Evolutionary conservation across 2,329 filamentous ascomycete genomes (phyloP).

Genomic region (Fusarium acutatum): DNA sequence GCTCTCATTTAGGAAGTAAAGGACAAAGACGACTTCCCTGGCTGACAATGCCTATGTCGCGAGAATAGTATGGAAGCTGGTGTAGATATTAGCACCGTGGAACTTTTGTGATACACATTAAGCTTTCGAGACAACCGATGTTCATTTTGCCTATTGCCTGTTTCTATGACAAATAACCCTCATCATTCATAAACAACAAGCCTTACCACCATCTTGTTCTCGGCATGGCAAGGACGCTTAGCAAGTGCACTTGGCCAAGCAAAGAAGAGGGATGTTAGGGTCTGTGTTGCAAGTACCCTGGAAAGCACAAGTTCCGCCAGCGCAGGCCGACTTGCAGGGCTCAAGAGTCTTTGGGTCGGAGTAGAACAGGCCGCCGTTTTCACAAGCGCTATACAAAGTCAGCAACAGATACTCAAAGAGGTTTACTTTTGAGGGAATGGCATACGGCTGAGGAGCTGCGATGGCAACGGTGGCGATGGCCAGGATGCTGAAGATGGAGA

Average conservation of each 20-base stretch:
- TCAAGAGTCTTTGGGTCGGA: constrained; percentile 18
- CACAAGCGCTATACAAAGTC: not conserved
- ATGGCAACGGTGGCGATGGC: not conserved
- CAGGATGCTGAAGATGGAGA: constrained; percentile 4
- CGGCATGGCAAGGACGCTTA: not conserved
- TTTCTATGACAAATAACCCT: too few species aligned
- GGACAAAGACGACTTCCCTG: rapidly evolving
- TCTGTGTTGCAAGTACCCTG: not conserved
- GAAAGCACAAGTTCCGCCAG: constrained; percentile 2
- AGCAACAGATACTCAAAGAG: rapidly evolving
- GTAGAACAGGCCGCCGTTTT: not conserved
- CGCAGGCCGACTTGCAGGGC: constrained; percentile 10
- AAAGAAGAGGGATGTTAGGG: not conserved
- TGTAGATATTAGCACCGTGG: rapidly evolving
- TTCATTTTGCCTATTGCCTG: too few species aligned
- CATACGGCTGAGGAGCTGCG: constrained; percentile 9
- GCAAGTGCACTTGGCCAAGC: not conserved
- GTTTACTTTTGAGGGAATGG: not conserved
- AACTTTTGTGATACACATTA: not conserved
- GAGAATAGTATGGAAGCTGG: not conserved
- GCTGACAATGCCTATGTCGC: rapidly evolving
- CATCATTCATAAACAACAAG: not conserved
- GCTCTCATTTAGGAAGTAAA: not conserved
- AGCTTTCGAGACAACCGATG: not conserved
- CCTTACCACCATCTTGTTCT: rapidly evolving